phyloP scores from a whole-genome alignment of 2,329 filamentous ascomycete species.

The Decorospora gaudefroyi region DNA sequence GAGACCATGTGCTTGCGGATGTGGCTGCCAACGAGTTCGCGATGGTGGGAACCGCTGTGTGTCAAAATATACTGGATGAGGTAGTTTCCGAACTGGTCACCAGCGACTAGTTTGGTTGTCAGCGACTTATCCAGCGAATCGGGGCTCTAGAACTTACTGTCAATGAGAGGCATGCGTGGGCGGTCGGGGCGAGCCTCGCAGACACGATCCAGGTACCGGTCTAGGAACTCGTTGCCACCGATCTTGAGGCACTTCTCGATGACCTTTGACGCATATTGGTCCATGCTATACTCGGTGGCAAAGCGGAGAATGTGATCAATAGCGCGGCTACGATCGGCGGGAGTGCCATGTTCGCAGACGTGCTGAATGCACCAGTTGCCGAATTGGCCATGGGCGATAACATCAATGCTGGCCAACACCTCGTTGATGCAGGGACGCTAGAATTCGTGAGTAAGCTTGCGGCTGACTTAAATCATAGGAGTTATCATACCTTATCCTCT shows the following conservation, averaged over 20 bases:
- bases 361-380: slow-evolving; percentile 99
- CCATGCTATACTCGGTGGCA: slow-evolving; percentile 95
- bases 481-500: slow-evolving; percentile 82
- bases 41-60: slow-evolving; percentile 82
- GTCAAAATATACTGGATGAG: slow-evolving; percentile 96
- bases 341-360: slow-evolving; percentile 93
- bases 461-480: neutral
- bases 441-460: slow-evolving; percentile 5
- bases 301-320: slow-evolving; percentile 94
- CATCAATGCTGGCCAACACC: slow-evolving; percentile 91
- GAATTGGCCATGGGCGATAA: slow-evolving; percentile 96
- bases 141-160: slow-evolving; percentile 61
- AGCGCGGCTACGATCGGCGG: slow-evolving; percentile 87
- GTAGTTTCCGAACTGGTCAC: slow-evolving; percentile 99
- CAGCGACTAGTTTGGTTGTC: slow-evolving; percentile 65
- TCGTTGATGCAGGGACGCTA: slow-evolving; percentile 97
- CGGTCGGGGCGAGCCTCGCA: slow-evolving; percentile 89
- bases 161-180: slow-evolving; percentile 93
- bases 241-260: slow-evolving; percentile 99
- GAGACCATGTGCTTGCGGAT: slow-evolving; percentile 99
- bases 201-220: slow-evolving; percentile 89
- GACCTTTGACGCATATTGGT: slow-evolving; percentile 98
- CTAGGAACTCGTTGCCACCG: slow-evolving; percentile 84
- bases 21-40: slow-evolving; percentile 88
- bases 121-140: neutral